Percentiles rank a stretch among this genome's conserved stretches.
Evolutionary conservation across 768 basidiomycete species (phyloP).

Genomic region (Tulasnella sp.): DNA sequence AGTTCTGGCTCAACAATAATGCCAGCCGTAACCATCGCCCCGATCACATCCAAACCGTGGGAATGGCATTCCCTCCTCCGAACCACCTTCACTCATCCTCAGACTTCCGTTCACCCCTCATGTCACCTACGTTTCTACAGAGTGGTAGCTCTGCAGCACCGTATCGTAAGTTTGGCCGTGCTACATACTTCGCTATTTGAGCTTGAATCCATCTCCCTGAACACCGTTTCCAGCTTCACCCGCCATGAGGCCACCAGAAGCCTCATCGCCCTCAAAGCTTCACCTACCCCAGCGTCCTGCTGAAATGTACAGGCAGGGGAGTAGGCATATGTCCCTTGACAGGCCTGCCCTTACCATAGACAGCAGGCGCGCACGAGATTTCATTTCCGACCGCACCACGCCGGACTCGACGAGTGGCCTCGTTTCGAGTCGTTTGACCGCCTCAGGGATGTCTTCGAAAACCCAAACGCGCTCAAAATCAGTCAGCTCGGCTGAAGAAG

Average conservation of each 20-base stretch:
- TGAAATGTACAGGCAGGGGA: neutral
- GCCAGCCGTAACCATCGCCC: too few species aligned
- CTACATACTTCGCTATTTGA: neutral
- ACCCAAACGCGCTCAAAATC: neutral
- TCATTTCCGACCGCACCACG: neutral
- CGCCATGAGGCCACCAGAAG: neutral
- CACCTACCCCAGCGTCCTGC: neutral
- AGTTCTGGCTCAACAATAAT: too few species aligned
- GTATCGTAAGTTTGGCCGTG: neutral
- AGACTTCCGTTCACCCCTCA: neutral
- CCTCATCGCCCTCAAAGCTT: neutral
- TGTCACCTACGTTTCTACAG: neutral
- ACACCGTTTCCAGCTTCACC: neutral
- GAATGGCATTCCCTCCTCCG: neutral
- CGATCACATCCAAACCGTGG: neutral
- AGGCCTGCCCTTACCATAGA: neutral
- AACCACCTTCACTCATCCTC: constrained; percentile 6
- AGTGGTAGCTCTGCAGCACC: neutral
- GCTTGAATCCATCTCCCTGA: neutral
- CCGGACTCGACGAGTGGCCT: neutral
- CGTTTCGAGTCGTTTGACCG: neutral
- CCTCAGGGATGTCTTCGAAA: neutral
- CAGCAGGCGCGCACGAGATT: neutral
- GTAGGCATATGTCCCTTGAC: neutral
- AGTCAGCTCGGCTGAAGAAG: constrained; percentile 16